Evolutionary conservation across 2,329 filamentous ascomycete species (phyloP).

Genomic region (Cordyceps fumosorosea): DNA sequence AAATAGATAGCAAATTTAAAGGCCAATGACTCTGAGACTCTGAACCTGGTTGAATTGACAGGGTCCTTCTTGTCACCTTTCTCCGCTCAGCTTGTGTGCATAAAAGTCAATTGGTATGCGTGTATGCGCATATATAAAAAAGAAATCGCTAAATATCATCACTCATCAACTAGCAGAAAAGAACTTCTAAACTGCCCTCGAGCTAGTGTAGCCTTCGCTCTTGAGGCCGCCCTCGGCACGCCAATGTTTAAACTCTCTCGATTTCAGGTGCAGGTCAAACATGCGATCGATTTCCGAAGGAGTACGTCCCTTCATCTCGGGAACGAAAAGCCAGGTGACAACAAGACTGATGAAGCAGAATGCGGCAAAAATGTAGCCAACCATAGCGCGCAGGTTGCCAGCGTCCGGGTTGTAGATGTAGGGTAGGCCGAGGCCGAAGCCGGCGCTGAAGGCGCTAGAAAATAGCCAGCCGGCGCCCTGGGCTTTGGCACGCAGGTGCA

Average conservation of each 20-base stretch:
- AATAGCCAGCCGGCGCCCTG: slow-evolving; percentile 38
- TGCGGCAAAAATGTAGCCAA: slow-evolving; percentile 33
- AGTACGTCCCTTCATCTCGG: slow-evolving; percentile 46
- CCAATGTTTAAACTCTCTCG: slow-evolving; percentile 21
- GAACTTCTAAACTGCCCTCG: neutral
- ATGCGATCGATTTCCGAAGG: slow-evolving; percentile 41
- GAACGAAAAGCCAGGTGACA: slow-evolving; percentile 38
- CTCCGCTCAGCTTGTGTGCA: too few species aligned
- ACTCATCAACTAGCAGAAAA: neutral
- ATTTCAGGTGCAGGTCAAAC: slow-evolving; percentile 24
- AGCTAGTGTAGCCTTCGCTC: neutral
- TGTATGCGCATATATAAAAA: neutral
- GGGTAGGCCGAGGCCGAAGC: slow-evolving; percentile 40
- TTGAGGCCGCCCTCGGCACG: neutral
- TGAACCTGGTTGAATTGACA: too few species aligned
- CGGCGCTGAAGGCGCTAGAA: slow-evolving; percentile 32
- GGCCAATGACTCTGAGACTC: too few species aligned
- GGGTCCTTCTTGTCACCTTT: too few species aligned
- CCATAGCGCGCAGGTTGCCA: slow-evolving; percentile 34
- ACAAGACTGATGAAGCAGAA: slow-evolving; percentile 29
- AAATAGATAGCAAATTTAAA: too few species aligned
- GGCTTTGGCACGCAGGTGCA: slow-evolving; percentile 36
- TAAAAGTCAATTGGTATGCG: neutral
- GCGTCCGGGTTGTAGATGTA: slow-evolving; percentile 41
- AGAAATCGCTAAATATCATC: neutral